Evolutionary conservation across 176 grass and related monocot genomes (phyloP).

Genomic region (Bromus sterilis): DNA sequence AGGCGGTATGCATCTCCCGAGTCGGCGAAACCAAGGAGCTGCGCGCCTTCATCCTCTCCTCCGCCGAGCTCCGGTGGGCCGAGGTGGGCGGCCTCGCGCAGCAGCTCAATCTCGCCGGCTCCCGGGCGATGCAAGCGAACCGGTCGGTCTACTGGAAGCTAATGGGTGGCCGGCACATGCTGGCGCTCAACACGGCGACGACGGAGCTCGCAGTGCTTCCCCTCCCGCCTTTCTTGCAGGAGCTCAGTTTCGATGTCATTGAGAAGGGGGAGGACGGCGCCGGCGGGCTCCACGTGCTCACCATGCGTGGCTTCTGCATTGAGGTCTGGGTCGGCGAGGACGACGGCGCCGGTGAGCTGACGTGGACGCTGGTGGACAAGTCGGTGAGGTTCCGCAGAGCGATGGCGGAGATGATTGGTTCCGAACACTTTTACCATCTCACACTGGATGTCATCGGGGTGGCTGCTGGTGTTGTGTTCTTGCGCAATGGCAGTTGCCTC

Average conservation of each 20-base stretch:
- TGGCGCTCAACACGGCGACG: constrained; percentile 6
- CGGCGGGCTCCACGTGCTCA: constrained; percentile 20
- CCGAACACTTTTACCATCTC: not conserved
- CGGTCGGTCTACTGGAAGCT: constrained; percentile 31
- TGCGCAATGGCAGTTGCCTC: not conserved
- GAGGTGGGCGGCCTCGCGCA: not conserved
- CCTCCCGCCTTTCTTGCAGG: constrained; percentile 14
- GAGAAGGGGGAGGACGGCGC: constrained; percentile 12
- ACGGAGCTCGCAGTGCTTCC: constrained; percentile 14
- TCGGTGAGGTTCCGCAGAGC: constrained; percentile 28
- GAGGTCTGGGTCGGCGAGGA: constrained; percentile 14
- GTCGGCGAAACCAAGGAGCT: not conserved
- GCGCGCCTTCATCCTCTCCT: constrained; percentile 18
- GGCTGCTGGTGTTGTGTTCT: constrained; percentile 18
- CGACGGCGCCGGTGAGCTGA: not conserved
- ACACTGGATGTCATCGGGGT: constrained; percentile 3
- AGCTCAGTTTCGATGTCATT: constrained; percentile 15
- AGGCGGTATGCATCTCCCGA: constrained; percentile 7
- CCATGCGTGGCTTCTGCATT: constrained; percentile 25
- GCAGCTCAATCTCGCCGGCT: not conserved
- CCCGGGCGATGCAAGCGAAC: constrained; percentile 29
- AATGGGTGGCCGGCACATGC: constrained; percentile 3
- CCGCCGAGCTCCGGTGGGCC: constrained; percentile 19
- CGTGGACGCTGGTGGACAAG: constrained; percentile 27
- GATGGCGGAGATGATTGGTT: not conserved